Evolutionary conservation across 306 rosid genomes (phyloP).

Genomic region (Lathyrus tuberosus): DNA sequence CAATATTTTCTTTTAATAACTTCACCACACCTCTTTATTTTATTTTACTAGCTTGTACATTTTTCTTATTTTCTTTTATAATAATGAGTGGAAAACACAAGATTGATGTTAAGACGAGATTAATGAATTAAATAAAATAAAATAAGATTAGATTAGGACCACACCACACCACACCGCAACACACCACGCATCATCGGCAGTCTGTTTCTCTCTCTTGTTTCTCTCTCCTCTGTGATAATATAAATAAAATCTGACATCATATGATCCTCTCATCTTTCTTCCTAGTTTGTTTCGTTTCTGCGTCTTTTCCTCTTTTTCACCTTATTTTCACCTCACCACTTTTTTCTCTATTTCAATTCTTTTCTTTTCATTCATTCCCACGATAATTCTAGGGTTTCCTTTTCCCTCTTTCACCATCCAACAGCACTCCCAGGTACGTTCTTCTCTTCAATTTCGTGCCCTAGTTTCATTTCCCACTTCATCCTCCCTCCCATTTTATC

Average conservation of each 20-base stretch:
- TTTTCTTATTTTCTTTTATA: too few relatives aligned
- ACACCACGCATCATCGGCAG: neutral
- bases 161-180: too few relatives aligned
- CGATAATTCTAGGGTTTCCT: slow-evolving; percentile 46
- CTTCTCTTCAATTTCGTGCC: slow-evolving; percentile 26
- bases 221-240: slow-evolving; percentile 43
- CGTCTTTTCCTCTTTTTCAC: slow-evolving; percentile 32
- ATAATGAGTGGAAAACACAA: neutral
- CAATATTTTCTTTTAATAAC: too few relatives aligned
- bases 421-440: slow-evolving; percentile 55
- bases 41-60: too few relatives aligned
- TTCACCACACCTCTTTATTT: too few relatives aligned
- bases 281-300: slow-evolving; percentile 23
- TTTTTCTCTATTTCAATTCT: slow-evolving; percentile 34
- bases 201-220: neutral
- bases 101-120: neutral
- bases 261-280: slow-evolving; percentile 29
- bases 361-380: slow-evolving; percentile 23
- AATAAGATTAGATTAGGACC: too few relatives aligned
- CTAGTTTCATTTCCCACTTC: slow-evolving; percentile 40
- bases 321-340: slow-evolving; percentile 1
- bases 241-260: slow-evolving; percentile 48
- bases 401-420: slow-evolving; percentile 17
- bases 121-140: too few relatives aligned
- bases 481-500: neutral